A percentile compares a stretch with the other conserved stretches of the same genome.
phyloP scores from a whole-genome alignment of 352 stramenopile species.

The Phytophthora citricola region DNA sequence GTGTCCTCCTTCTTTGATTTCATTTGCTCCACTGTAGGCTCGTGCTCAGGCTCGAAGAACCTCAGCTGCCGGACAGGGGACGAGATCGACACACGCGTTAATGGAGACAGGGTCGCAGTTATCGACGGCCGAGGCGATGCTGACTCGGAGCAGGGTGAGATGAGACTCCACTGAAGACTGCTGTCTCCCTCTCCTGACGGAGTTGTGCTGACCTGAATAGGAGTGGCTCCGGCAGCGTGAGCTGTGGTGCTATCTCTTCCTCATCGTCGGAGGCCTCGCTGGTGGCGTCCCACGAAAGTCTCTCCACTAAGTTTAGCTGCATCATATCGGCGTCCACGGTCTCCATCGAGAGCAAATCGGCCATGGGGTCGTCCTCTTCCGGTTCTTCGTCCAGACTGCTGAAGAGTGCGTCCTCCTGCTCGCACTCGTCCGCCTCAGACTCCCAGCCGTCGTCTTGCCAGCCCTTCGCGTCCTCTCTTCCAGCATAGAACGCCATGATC shows the following conservation, averaged over 20 bases:
- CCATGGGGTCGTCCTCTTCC: slow-evolving; percentile 18
- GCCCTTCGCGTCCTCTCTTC: slow-evolving; percentile 19
- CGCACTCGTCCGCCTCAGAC: slow-evolving; percentile 12
- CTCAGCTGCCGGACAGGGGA: slow-evolving; percentile 20
- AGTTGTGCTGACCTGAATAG: slow-evolving; percentile 13
- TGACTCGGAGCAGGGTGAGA: slow-evolving; percentile 60
- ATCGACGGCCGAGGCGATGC: slow-evolving; percentile 15
- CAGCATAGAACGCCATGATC: slow-evolving; percentile 36
- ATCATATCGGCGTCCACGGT: slow-evolving; percentile 8
- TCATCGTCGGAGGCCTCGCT: slow-evolving; percentile 24
- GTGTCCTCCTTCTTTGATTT: slow-evolving; percentile 1
- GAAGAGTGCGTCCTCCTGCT: slow-evolving; percentile 34
- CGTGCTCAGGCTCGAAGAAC: slow-evolving; percentile 35
- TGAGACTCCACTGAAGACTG: slow-evolving; percentile 47
- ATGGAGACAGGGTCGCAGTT: slow-evolving; percentile 18
- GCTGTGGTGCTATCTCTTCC: slow-evolving; percentile 8
- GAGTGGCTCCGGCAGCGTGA: slow-evolving; percentile 14
- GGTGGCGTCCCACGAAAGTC: slow-evolving; percentile 35
- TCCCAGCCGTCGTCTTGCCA: slow-evolving; percentile 24
- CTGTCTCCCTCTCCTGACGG: not conserved
- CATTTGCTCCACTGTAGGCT: slow-evolving; percentile 12
- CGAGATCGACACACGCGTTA: slow-evolving; percentile 30
- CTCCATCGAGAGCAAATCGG: slow-evolving; percentile 16
- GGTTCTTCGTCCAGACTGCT: slow-evolving; percentile 20
- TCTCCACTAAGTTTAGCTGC: slow-evolving; percentile 24